Percentiles rank a stretch among this genome's conserved stretches.
phyloP scores from a whole-genome alignment of 1,139 yeast genomes.

The Suhomyces anneliseae region DNA sequence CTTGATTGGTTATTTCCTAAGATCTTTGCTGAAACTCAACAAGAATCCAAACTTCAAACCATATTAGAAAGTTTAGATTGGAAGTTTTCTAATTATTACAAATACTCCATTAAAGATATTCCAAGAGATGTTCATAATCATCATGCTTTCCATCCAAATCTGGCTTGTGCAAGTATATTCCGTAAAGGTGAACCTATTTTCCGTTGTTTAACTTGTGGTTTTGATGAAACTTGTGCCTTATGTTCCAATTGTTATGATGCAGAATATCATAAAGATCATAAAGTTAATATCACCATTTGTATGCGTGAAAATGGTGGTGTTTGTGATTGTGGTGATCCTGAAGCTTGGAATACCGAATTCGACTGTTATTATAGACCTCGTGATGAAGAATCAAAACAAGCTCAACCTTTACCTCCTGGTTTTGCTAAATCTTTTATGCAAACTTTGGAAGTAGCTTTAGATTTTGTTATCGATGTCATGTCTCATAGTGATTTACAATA shows the following conservation, averaged over 20 bases:
- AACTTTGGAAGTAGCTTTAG: constrained; percentile 60
- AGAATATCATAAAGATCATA: constrained; percentile 72
- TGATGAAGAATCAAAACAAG: constrained; percentile 5
- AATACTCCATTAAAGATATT: constrained; percentile 21
- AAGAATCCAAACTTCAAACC: constrained; percentile 14
- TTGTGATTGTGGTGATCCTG: constrained; percentile 67
- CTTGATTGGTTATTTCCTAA: constrained; percentile 52
- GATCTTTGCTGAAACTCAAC: constrained; percentile 19
- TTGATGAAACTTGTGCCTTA: constrained; percentile 83
- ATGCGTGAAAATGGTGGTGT: constrained; percentile 87
- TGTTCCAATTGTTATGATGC: constrained; percentile 78
- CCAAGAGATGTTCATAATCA: constrained; percentile 28
- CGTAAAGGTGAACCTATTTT: constrained; percentile 85
- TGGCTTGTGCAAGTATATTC: constrained; percentile 78
- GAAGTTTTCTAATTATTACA: constrained; percentile 35
- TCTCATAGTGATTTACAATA: constrained; percentile 43
- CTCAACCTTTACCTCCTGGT: constrained; percentile 32
- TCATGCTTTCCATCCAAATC: constrained; percentile 57
- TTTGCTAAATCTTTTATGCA: constrained; percentile 33
- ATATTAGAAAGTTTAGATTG: constrained; percentile 35
- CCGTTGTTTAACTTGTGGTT: constrained; percentile 79
- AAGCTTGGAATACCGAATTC: constrained; percentile 50
- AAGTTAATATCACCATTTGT: constrained; percentile 69
- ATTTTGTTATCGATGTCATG: constrained; percentile 76
- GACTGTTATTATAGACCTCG: constrained; percentile 26